Evolutionary conservation across 768 basidiomycete species (phyloP).

Genomic region (Udeniomyces megalosporus): DNA sequence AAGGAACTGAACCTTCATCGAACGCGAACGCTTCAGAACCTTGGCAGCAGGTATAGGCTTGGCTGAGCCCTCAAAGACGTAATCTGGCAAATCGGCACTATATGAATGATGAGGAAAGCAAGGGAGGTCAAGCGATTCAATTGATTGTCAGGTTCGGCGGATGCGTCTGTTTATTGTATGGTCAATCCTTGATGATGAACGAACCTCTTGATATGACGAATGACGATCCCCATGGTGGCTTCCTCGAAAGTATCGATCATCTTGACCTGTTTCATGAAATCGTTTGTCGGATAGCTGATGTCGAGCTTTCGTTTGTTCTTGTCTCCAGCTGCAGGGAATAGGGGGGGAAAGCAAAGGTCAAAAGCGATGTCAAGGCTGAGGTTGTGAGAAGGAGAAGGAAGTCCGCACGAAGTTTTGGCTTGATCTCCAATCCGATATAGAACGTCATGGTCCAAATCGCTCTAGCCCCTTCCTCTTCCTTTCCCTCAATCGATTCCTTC

Average conservation of each 20-base stretch:
- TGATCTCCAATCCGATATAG: slow-evolving; percentile 85
- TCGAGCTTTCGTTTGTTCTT: slow-evolving; percentile 70
- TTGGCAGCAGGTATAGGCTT: slow-evolving; percentile 4
- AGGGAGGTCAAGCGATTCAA: too few relatives aligned
- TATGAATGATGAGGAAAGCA: not conserved
- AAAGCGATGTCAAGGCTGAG: not conserved
- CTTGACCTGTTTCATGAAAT: slow-evolving; percentile 86
- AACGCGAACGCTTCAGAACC: slow-evolving; percentile 14
- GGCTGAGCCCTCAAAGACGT: slow-evolving; percentile 12
- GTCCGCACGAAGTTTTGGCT: slow-evolving; percentile 68
- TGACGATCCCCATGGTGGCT: slow-evolving; percentile 78
- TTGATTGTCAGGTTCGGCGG: too few relatives aligned
- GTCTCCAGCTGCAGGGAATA: slow-evolving; percentile 43
- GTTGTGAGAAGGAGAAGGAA: not conserved
- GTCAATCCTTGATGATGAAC: slow-evolving; percentile 10
- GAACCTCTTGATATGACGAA: slow-evolving; percentile 82
- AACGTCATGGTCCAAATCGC: slow-evolving; percentile 92
- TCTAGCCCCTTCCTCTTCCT: slow-evolving; percentile 47
- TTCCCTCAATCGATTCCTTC: slow-evolving; percentile 56
- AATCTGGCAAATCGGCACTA: slow-evolving; percentile 13
- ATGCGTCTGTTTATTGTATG: too few relatives aligned
- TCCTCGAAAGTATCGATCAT: slow-evolving; percentile 92
- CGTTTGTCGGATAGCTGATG: slow-evolving; percentile 89
- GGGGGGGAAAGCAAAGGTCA: not conserved
- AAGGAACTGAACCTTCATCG: slow-evolving; percentile 3